phyloP scores from a whole-genome alignment of 192 early-diverging fungal genomes.

The Backusella morwellensis region DNA sequence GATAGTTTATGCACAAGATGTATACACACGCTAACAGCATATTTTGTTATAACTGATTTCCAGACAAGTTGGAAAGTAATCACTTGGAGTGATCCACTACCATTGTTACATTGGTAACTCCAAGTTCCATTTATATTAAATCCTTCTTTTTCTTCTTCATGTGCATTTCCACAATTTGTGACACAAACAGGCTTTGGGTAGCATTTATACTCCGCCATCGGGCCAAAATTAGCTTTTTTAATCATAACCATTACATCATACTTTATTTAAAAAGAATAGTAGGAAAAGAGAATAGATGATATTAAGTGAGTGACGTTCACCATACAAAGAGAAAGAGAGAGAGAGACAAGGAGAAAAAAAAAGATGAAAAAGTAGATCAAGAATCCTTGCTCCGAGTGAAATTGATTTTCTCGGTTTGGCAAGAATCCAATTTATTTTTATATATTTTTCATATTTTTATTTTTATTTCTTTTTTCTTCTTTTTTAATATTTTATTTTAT shows the following conservation, averaged over 20 bases:
- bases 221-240: too few species aligned
- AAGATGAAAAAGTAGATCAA: background rate
- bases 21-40: too few species aligned
- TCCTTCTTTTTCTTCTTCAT: background rate
- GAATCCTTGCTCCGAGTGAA: background rate
- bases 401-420: constrained; percentile 1
- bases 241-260: background rate
- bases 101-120: background rate
- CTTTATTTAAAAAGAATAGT: background rate
- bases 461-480: background rate
- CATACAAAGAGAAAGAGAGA: background rate
- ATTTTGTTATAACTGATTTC: too few species aligned
- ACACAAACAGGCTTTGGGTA: background rate
- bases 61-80: background rate
- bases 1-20: too few species aligned
- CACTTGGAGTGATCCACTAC: background rate
- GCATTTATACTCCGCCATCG: background rate
- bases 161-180: background rate
- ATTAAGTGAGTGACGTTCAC: too few species aligned
- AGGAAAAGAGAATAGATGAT: background rate
- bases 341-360: background rate
- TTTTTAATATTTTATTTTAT: background rate
- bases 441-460: background rate
- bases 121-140: background rate
- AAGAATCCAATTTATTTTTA: background rate